These are phyloP conservation scores for Penium margaritaceum DNA, from an alignment of 139 green algal genomes.

Conservation along the genomic window DNA sequence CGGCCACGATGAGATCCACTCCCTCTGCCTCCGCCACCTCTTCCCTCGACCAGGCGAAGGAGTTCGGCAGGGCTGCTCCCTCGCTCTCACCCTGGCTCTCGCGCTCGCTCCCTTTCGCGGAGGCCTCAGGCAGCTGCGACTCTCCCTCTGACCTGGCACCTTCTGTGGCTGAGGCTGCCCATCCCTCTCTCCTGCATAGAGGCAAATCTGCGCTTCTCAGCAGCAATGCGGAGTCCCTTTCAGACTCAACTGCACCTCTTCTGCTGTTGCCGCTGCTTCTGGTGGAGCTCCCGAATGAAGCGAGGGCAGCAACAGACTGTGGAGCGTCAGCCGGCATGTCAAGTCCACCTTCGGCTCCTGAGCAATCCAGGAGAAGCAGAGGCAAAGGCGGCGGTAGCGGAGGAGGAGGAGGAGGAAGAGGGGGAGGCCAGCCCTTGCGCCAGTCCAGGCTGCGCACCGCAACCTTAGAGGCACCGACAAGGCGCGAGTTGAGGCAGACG, in stretches of 20 bases:
- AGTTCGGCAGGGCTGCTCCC: neutral
- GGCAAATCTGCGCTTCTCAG: neutral
- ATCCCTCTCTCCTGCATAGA: neutral
- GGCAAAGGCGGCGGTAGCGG: neutral
- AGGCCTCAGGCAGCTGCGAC: too few species aligned
- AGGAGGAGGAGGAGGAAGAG: neutral
- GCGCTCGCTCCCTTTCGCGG: too few species aligned
- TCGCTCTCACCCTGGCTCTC: too few species aligned
- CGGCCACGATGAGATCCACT: neutral
- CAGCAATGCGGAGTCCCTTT: too few species aligned
- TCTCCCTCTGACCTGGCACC: neutral
- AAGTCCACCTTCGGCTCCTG: neutral
- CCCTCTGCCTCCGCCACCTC: neutral
- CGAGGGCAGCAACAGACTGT: too few species aligned
- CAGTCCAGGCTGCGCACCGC: neutral
- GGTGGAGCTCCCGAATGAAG: too few species aligned
- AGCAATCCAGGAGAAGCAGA: neutral
- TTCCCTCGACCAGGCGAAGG: neutral
- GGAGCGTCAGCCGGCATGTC: too few species aligned
- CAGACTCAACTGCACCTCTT: too few species aligned
- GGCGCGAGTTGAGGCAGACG: neutral
- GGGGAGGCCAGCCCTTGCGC: neutral
- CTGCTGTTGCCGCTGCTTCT: too few species aligned
- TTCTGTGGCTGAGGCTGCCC: neutral
- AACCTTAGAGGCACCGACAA: neutral